These are phyloP conservation scores for Colletotrichum tofieldiae DNA, from an alignment of 2,329 filamentous ascomycete genomes.

Conservation along the genomic window DNA sequence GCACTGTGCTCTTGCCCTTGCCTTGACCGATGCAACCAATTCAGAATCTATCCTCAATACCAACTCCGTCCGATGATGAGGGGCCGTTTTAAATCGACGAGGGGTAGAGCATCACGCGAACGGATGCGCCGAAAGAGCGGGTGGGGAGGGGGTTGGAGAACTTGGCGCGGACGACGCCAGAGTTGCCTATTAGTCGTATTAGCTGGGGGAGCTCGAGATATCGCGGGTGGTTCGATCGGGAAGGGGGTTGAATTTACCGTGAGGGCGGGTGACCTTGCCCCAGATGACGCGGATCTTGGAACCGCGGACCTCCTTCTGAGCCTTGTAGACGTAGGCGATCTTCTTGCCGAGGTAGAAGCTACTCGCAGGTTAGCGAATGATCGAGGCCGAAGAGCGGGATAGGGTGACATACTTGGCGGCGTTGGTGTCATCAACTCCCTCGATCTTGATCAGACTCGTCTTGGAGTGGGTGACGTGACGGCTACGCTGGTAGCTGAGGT, in stretches of 20 bases:
- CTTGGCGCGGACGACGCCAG: slow-evolving; percentile 96
- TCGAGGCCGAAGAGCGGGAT: background rate
- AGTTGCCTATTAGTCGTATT: slow-evolving; percentile 79
- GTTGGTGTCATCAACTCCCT: slow-evolving; percentile 93
- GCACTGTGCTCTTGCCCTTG: slow-evolving; percentile 68
- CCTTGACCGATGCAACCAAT: slow-evolving; percentile 73
- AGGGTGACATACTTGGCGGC: slow-evolving; percentile 82
- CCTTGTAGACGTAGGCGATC: slow-evolving; percentile 98
- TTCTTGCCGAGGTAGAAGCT: slow-evolving; percentile 99
- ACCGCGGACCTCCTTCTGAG: slow-evolving; percentile 93
- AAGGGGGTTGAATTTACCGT: slow-evolving; percentile 75
- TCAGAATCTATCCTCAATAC: slow-evolving; percentile 75
- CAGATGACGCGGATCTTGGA: slow-evolving; percentile 99
- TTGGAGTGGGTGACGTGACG: slow-evolving; percentile 92
- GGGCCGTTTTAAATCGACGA: slow-evolving; percentile 87
- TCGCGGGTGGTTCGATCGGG: slow-evolving; percentile 9
- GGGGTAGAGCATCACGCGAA: slow-evolving; percentile 98
- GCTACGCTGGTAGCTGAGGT: slow-evolving; percentile 97
- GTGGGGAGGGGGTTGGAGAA: slow-evolving; percentile 97
- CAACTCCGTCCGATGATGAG: slow-evolving; percentile 69
- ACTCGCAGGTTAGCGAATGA: slow-evolving; percentile 47
- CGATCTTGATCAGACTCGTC: slow-evolving; percentile 97
- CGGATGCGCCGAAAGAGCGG: slow-evolving; percentile 95
- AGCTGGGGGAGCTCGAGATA: slow-evolving; percentile 28
- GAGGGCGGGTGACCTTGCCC: slow-evolving; percentile 97